These are phyloP conservation scores for Trametes polyzona DNA, from an alignment of 1,284 basidiomycete species.

Conservation along the genomic window DNA sequence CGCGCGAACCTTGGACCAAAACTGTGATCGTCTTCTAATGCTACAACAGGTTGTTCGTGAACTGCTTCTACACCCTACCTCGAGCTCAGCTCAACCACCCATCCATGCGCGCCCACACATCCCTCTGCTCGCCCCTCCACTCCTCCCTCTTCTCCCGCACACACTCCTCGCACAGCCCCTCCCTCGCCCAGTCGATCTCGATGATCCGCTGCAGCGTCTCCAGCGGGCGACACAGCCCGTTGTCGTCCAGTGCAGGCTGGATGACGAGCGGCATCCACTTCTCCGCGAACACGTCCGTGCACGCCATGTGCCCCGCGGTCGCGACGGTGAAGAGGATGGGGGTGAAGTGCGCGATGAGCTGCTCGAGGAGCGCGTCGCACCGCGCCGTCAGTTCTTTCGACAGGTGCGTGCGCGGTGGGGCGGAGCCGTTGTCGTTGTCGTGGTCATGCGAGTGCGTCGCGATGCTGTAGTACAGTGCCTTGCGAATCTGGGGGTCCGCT, in stretches of 20 bases:
- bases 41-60: not conserved
- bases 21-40: too few species aligned
- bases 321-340: conserved; percentile 73
- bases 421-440: conserved; percentile 14
- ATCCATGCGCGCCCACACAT: conserved; percentile 64
- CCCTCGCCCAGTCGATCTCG: conserved; percentile 55
- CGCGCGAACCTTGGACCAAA: too few species aligned
- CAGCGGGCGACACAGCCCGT: conserved; percentile 60
- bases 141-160: conserved; percentile 61
- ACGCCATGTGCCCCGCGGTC: conserved; percentile 68
- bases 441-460: conserved; percentile 56
- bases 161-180: conserved; percentile 63
- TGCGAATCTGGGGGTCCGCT: conserved; percentile 52
- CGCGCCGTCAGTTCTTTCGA: conserved; percentile 29
- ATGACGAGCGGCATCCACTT: conserved; percentile 72
- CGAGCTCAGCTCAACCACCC: conserved; percentile 47
- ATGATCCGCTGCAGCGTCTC: conserved; percentile 66
- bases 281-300: conserved; percentile 71
- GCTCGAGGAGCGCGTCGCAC: conserved; percentile 36
- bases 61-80: not conserved
- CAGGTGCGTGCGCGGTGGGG: conserved; percentile 25
- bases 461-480: conserved; percentile 62
- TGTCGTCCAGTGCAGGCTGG: conserved; percentile 62
- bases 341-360: conserved; percentile 65
- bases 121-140: conserved; percentile 64